Conservation (phyloP, 2,329 filamentous ascomycete species). For the Aspergillus tanneri region DNA sequence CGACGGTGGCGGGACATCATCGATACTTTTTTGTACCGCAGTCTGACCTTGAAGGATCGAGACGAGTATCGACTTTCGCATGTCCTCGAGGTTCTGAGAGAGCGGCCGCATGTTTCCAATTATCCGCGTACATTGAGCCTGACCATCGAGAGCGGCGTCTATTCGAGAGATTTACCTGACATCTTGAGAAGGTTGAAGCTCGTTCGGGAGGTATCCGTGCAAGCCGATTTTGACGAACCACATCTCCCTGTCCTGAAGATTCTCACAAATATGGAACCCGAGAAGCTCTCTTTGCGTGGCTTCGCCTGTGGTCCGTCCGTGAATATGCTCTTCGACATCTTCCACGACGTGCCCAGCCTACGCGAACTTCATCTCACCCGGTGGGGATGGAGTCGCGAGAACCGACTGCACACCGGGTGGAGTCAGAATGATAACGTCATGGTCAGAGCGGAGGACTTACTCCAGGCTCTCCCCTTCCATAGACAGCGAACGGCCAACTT, state of each 20-base stretch:
- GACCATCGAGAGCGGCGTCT: neutral
- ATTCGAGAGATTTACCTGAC: neutral
- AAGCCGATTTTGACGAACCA: neutral
- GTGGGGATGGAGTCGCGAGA: neutral
- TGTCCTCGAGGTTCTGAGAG: neutral
- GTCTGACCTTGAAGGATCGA: neutral
- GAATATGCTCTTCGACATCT: neutral
- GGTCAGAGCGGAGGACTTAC: neutral
- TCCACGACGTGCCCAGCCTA: neutral
- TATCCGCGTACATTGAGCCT: neutral
- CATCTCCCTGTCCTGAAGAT: neutral
- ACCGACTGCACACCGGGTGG: neutral
- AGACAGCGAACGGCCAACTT: neutral
- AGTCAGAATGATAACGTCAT: neutral
- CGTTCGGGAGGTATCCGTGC: neutral
- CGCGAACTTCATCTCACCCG: neutral
- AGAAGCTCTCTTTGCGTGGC: neutral
- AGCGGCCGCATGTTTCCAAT: neutral
- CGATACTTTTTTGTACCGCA: neutral
- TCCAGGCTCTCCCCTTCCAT: neutral
- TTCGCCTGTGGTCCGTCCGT: neutral
- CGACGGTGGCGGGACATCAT: neutral
- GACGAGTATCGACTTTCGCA: neutral
- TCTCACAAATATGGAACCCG: neutral
- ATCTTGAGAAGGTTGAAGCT: neutral